Conservation (phyloP, 306 rosid species). For the Adenanthera pavonina region DNA sequence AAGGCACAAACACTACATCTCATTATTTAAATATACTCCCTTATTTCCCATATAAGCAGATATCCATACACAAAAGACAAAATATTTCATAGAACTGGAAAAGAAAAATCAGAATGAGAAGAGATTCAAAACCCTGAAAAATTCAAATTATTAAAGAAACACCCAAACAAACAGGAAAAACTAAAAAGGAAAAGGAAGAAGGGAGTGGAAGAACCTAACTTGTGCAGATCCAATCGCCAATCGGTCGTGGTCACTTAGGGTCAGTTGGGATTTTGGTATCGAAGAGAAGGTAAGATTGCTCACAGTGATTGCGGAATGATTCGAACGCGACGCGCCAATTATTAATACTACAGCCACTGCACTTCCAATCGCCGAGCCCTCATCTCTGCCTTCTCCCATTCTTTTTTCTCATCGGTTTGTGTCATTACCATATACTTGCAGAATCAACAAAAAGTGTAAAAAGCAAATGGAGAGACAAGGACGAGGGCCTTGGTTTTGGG, state of each 20-base stretch:
- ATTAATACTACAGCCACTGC: neutral
- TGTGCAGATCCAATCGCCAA: neutral
- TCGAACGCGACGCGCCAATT: neutral
- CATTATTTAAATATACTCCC: neutral
- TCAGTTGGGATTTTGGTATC: neutral
- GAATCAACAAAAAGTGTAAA: neutral
- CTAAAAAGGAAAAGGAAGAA: neutral
- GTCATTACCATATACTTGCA: neutral
- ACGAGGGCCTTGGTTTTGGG: neutral
- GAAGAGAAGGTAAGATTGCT: neutral
- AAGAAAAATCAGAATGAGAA: neutral
- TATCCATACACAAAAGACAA: neutral
- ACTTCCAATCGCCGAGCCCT: neutral
- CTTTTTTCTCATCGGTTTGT: neutral
- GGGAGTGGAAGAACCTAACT: neutral
- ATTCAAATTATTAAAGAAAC: neutral
- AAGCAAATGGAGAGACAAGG: neutral
- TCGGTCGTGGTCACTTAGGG: neutral
- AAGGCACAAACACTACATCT: neutral
- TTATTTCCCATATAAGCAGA: neutral
- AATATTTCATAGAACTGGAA: neutral
- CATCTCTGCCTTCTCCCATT: neutral
- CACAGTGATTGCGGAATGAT: neutral
- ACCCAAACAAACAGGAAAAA: neutral
- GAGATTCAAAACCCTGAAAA: neutral